Conservation (phyloP, 78 protist genomes). For the Speleostelium caveatum region DNA sequence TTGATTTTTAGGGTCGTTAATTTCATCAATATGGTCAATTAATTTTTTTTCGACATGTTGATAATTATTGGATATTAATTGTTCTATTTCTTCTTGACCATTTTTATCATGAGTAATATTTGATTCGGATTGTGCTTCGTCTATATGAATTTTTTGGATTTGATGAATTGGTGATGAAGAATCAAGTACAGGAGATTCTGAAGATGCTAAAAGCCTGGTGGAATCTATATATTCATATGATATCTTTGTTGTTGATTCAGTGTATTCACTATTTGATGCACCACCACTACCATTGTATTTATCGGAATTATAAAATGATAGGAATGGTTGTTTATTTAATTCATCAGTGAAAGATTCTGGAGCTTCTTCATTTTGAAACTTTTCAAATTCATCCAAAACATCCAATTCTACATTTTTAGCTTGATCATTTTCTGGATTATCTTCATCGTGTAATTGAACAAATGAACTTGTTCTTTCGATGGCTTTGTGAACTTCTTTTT, state of each 20-base stretch:
- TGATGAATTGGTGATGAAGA: no score
- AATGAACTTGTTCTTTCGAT: conserved; percentile 14
- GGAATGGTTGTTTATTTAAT: no score
- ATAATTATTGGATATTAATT: not conserved
- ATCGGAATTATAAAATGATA: no score
- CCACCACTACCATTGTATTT: conserved; percentile 28
- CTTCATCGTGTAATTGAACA: not conserved
- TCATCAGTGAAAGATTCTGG: no score
- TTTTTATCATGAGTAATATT: no score
- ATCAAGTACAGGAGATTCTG: not conserved
- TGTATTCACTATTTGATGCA: not conserved
- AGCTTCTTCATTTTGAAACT: no score
- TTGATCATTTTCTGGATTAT: not conserved
- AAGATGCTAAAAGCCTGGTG: not conserved
- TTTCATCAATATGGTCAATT: no score
- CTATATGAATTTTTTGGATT: no score
- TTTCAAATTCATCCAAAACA: not conserved
- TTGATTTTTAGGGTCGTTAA: no score
- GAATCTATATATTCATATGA: not conserved
- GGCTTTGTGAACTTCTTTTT: conserved; percentile 24
- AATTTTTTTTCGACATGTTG: no score
- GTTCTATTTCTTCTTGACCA: not conserved
- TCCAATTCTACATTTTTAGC: not conserved
- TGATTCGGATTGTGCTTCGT: not conserved
- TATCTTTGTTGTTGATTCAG: not conserved